Conservation (phyloP, 768 basidiomycete species). For the Psilocybe azurescens region DNA sequence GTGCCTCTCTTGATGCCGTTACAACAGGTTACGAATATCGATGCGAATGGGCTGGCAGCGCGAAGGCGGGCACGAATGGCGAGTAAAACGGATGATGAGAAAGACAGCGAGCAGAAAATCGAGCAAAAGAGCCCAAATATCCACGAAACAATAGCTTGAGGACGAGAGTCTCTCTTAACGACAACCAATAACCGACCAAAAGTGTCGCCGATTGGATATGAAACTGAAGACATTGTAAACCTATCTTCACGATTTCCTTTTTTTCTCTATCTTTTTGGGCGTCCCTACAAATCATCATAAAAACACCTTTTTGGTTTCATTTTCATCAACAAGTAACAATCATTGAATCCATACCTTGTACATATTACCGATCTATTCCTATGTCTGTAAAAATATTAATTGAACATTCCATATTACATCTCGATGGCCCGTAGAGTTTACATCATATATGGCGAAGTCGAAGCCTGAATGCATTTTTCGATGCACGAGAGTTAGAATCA, state of each 20-base stretch:
- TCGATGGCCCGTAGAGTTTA: neutral
- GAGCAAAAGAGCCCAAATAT: neutral
- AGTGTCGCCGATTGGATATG: no score
- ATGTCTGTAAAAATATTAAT: neutral
- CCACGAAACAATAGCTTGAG: neutral
- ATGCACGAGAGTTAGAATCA: slow-evolving; percentile 68
- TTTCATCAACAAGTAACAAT: neutral
- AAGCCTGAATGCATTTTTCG: slow-evolving; percentile 82
- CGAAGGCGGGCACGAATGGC: slow-evolving; percentile 13
- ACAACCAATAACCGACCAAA: no score
- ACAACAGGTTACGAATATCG: slow-evolving; percentile 16
- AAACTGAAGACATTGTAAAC: no score
- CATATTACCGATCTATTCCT: neutral
- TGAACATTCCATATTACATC: no score
- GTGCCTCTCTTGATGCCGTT: slow-evolving; percentile 21
- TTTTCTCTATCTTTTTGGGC: neutral
- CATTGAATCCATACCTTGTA: slow-evolving; percentile 9
- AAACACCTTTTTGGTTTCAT: no score
- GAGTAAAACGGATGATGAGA: neutral
- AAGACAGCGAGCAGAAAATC: slow-evolving; percentile 5
- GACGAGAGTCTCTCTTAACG: no score
- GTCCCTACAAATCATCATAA: no score
- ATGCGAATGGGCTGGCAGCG: slow-evolving; percentile 14
- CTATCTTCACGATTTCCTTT: no score
- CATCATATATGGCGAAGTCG: slow-evolving; percentile 61